Base-by-base conservation (phyloP, 805 yeast species). In the Maudiozyma serrabonitensis region DNA sequence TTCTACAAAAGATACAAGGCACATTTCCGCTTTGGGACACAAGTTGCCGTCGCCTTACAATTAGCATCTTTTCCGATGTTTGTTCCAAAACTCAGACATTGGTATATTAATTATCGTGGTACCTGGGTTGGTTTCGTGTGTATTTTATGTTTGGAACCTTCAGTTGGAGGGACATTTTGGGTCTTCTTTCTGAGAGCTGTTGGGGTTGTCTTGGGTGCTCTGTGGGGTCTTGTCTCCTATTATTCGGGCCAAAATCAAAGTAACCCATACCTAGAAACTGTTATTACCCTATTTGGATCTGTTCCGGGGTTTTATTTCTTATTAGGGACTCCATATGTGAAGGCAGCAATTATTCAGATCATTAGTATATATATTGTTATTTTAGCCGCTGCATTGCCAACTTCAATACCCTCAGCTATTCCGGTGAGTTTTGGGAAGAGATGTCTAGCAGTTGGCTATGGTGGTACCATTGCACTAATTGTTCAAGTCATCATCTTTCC, bases 51-150 rank as follows among this genome's bases (percentile, higher is more conserved):
- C 37, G 75, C 77, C 0, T 55, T 75, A 41, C 72, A 75, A 67
- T 51, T 75, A 1, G 71, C 74, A 2, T 72, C 79, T 0, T 75
- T 75, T 51, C 80, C 80, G 1, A 76, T 75, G 72, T 76, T 75
- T 54, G 62, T 72, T 35, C 76, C 79, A 0, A 67, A 69, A 37
- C 54, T 73, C 19, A 64, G 79, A 43, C 59, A 62, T n/a, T 76
- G 80, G 80, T 76, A 75, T 52, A 61, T 60, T n/a, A 67, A 69
- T 16, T 67, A 70, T 32, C 68, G 74, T 52, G 80, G 80, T 41
- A 62, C 75, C 1, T 76, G 81, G 81, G 70, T 75, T 6, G 80
- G 80, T 26, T 76, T 76, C 63, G 77, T 75, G 5, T 75, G 78
- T 52, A 72, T 73, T 32, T 56, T 76, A 43, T 75, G 74, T 23